Evolutionary conservation across 1,284 basidiomycete species (phyloP).

Genomic region (Psilocybe mexicana): DNA sequence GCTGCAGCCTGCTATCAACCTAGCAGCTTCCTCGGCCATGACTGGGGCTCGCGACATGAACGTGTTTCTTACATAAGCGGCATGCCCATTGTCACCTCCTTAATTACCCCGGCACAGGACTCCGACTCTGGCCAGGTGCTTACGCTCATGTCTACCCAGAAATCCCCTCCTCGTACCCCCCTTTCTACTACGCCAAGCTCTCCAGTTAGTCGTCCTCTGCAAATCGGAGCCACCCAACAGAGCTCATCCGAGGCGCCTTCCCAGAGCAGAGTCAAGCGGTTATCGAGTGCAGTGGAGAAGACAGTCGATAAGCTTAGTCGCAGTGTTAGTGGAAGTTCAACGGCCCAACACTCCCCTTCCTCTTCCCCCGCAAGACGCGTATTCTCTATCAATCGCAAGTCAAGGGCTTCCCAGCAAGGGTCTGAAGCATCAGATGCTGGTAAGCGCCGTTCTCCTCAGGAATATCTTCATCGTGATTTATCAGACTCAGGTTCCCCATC

Average conservation of each 20-base stretch:
- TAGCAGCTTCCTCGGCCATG: neutral
- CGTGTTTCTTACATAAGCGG: slow-evolving; percentile 32
- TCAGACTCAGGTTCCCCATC: neutral
- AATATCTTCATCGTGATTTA: neutral
- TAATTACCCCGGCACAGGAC: neutral
- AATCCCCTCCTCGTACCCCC: slow-evolving; percentile 17
- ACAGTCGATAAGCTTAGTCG: slow-evolving; percentile 58
- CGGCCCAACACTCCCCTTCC: slow-evolving; percentile 27
- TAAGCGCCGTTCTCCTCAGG: slow-evolving; percentile 22
- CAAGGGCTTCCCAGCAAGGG: slow-evolving; percentile 44
- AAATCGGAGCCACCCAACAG: slow-evolving; percentile 11
- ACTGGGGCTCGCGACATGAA: slow-evolving; percentile 33
- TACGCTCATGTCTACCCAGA: slow-evolving; percentile 6
- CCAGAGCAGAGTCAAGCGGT: slow-evolving; percentile 43
- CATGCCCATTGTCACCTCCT: slow-evolving; percentile 14
- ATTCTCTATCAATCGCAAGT: slow-evolving; percentile 57
- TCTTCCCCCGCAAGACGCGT: slow-evolving; percentile 44
- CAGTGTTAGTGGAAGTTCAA: slow-evolving; percentile 46
- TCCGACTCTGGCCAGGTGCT: neutral
- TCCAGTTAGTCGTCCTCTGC: slow-evolving; percentile 3
- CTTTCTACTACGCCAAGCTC: slow-evolving; percentile 25
- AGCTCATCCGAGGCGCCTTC: slow-evolving; percentile 24
- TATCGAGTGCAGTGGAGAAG: slow-evolving; percentile 45
- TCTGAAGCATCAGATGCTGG: slow-evolving; percentile 31
- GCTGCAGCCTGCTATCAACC: neutral